These are phyloP conservation scores for Ophioceras dolichostomum DNA, from an alignment of 2,329 filamentous ascomycete species.

Conservation along the genomic window DNA sequence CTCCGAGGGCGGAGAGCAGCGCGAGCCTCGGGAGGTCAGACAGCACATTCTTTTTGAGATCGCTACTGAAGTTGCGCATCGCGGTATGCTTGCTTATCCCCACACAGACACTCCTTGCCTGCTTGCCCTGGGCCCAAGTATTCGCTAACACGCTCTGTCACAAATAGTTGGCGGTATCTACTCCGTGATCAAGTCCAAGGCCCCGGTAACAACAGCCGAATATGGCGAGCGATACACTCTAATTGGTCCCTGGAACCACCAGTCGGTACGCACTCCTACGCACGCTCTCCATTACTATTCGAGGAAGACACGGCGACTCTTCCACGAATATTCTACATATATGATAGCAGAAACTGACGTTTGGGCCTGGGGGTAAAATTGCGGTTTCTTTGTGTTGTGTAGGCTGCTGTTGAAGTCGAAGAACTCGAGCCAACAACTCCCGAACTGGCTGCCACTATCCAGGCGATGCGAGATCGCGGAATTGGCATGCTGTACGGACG, in stretches of 20 bases:
- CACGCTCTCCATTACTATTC: too few relatives aligned
- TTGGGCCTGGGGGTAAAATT: too few relatives aligned
- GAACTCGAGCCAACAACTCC: conserved; percentile 74
- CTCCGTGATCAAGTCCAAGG: conserved; percentile 97
- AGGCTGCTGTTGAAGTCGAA: conserved; percentile 98
- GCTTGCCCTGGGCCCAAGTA: too few relatives aligned
- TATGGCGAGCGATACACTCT: conserved; percentile 97
- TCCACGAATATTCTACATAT: too few relatives aligned
- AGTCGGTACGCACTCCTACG: conserved; percentile 74
- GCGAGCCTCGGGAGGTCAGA: conserved; percentile 59
- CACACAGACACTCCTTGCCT: too few relatives aligned
- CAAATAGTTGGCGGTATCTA: conserved; percentile 96
- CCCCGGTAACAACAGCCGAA: conserved; percentile 91
- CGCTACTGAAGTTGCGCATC: conserved; percentile 92
- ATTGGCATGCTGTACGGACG: conserved; percentile 85
- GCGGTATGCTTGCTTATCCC: conserved; percentile 61
- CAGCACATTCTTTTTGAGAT: conserved; percentile 96
- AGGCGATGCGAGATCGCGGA: conserved; percentile 85
- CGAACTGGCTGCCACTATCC: conserved; percentile 69
- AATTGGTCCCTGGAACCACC: conserved; percentile 85
- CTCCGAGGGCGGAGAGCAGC: conserved; percentile 28
- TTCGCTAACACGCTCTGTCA: too few relatives aligned
- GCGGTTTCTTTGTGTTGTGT: too few relatives aligned
- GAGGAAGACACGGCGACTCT: too few relatives aligned
- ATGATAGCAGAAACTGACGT: too few relatives aligned